A percentile compares a stretch with the other conserved stretches of the same genome.
These are phyloP conservation scores for Salix udensis DNA, from an alignment of 345 rosid genomes.

Conservation along the genomic window DNA sequence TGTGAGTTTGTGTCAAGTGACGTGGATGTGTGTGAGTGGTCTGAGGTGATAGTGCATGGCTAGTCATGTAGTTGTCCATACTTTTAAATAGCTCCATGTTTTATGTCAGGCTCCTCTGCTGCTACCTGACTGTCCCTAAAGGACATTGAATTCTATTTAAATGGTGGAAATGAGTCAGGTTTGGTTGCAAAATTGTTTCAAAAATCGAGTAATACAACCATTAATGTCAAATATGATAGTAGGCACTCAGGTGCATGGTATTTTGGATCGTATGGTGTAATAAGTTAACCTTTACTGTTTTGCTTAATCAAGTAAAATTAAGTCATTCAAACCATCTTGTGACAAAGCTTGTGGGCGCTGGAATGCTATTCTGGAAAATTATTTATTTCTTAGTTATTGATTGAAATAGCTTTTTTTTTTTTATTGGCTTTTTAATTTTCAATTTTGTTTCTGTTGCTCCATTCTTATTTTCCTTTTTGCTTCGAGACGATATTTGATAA, in stretches of 20 bases:
- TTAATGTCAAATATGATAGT: not conserved
- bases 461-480: slow-evolving; percentile 25
- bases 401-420: not conserved
- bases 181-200: not conserved
- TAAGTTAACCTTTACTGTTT: not conserved
- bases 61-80: not conserved
- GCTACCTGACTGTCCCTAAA: not conserved
- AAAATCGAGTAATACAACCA: not conserved
- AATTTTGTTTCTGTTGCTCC: not conserved
- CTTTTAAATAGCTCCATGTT: not conserved
- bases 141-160: not conserved
- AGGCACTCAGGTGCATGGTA: not conserved
- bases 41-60: not conserved
- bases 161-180: not conserved
- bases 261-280: not conserved
- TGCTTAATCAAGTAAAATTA: not conserved
- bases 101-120: not conserved
- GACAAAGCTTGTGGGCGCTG: not conserved
- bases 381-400: not conserved
- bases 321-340: too few species aligned
- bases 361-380: not conserved
- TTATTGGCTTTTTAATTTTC: not conserved
- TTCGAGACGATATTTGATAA: slow-evolving; percentile 89
- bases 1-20: not conserved
- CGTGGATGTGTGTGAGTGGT: not conserved